Conservation (phyloP, 1,139 yeast species). For the Pichia sp. region DNA sequence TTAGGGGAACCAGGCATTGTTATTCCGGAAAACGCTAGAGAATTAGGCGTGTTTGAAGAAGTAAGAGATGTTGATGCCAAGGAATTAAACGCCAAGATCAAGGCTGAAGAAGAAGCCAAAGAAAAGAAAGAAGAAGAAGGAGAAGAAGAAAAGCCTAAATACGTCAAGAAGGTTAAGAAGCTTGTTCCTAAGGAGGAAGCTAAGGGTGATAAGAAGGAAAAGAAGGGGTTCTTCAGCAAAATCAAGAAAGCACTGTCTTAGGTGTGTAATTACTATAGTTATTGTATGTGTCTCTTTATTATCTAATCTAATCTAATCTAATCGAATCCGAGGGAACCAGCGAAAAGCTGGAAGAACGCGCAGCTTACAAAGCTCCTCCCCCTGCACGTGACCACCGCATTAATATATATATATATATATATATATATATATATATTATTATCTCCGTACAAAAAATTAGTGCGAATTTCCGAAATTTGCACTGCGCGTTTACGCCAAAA, state of each 20-base stretch:
- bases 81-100: slow-evolving; percentile 35
- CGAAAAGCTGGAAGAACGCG: too few relatives aligned
- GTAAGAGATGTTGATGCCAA: slow-evolving; percentile 45
- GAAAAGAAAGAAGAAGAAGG: not conserved
- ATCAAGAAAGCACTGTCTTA: slow-evolving; percentile 2
- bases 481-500: not conserved
- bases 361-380: too few relatives aligned
- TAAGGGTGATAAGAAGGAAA: slow-evolving; percentile 4
- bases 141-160: slow-evolving; percentile 19
- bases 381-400: not conserved
- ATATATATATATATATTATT: too few relatives aligned
- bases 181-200: slow-evolving; percentile 17
- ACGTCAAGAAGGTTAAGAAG: slow-evolving; percentile 30
- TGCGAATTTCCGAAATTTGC: not conserved
- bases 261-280: not conserved
- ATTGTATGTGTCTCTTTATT: too few relatives aligned
- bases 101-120: slow-evolving; percentile 9
- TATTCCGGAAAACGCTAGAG: slow-evolving; percentile 42
- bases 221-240: slow-evolving; percentile 7
- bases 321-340: too few relatives aligned
- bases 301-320: not conserved
- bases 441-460: too few relatives aligned
- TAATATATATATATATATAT: too few relatives aligned
- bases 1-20: slow-evolving; percentile 58
- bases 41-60: slow-evolving; percentile 42